A percentile compares a stretch with the other conserved stretches of the same genome.
phyloP scores from a whole-genome alignment of 768 basidiomycete species.

The Nidularia pulvinata region DNA sequence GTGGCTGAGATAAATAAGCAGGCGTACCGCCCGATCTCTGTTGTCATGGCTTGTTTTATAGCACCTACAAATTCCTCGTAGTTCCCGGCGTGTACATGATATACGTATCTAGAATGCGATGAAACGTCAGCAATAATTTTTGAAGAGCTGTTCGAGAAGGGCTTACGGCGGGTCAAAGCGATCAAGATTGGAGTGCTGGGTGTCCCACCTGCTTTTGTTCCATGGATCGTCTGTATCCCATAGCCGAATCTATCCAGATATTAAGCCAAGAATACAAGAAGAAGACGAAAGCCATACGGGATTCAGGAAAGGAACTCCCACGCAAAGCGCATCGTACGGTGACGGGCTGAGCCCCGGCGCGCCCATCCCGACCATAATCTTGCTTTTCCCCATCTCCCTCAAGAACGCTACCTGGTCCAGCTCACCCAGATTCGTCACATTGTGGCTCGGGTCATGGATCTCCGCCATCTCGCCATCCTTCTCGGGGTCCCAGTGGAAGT shows the following conservation, averaged over 20 bases:
- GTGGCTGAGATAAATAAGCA: not conserved
- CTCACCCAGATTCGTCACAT: slow-evolving; percentile 16
- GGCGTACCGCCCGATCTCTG: slow-evolving; percentile 24
- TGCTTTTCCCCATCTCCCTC: slow-evolving; percentile 16
- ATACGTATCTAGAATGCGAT: slow-evolving; percentile 20
- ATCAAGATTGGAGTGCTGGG: slow-evolving; percentile 24
- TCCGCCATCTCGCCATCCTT: slow-evolving; percentile 13
- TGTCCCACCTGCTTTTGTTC: slow-evolving; percentile 19
- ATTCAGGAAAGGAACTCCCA: slow-evolving; percentile 34
- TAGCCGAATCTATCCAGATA: slow-evolving; percentile 9
- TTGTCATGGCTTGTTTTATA: slow-evolving; percentile 16
- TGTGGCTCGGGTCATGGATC: slow-evolving; percentile 14
- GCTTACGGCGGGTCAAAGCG: slow-evolving; percentile 23
- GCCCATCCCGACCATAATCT: slow-evolving; percentile 24
- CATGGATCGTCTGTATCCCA: slow-evolving; percentile 21
- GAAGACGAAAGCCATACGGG: slow-evolving; percentile 14
- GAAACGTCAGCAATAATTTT: not conserved
- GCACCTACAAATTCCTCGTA: slow-evolving; percentile 23
- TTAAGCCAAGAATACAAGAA: not conserved
- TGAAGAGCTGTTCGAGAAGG: not conserved
- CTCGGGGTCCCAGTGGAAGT: slow-evolving; percentile 17
- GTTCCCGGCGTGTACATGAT: slow-evolving; percentile 23
- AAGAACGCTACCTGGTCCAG: slow-evolving; percentile 12
- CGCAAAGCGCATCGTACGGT: slow-evolving; percentile 29
- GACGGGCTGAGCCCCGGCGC: slow-evolving; percentile 20